Conservation (phyloP, 495 filamentous ascomycete species). For the Bryoglossum gracile region DNA sequence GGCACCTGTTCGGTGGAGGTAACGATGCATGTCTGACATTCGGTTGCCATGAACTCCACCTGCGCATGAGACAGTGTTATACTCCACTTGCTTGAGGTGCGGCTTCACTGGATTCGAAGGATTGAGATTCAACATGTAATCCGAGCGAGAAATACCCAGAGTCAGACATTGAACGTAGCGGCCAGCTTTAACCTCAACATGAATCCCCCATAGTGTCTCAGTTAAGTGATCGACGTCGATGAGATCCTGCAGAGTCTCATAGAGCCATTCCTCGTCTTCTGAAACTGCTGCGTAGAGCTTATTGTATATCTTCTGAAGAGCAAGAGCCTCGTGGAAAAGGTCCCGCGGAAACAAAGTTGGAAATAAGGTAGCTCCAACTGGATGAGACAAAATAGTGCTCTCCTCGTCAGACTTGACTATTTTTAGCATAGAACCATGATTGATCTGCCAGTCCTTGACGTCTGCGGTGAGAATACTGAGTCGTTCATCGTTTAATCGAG, state of each 20-base stretch:
- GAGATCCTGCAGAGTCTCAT: slow-evolving; percentile 72
- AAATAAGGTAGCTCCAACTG: slow-evolving; percentile 86
- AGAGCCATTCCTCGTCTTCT: slow-evolving; percentile 74
- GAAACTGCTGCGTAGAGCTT: slow-evolving; percentile 86
- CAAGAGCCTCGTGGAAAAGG: slow-evolving; percentile 71
- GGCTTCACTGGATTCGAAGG: slow-evolving; percentile 28
- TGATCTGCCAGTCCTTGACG: slow-evolving; percentile 18
- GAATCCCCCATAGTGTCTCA: slow-evolving; percentile 72
- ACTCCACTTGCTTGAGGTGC: slow-evolving; percentile 83
- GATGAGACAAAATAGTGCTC: slow-evolving; percentile 63
- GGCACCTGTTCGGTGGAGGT: slow-evolving; percentile 12
- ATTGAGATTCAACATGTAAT: slow-evolving; percentile 86
- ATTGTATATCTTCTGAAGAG: slow-evolving; percentile 76
- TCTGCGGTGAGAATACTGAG: slow-evolving; percentile 3
- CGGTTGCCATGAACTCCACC: slow-evolving; percentile 79
- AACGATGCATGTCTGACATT: slow-evolving; percentile 65
- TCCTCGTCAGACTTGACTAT: slow-evolving; percentile 3
- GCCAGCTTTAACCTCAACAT: slow-evolving; percentile 72
- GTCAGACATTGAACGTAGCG: slow-evolving; percentile 74
- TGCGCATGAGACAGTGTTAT: slow-evolving; percentile 94
- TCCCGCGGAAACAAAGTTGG: slow-evolving; percentile 76
- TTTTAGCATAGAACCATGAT: slow-evolving; percentile 16
- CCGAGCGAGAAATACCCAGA: slow-evolving; percentile 86
- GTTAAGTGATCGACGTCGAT: slow-evolving; percentile 85
- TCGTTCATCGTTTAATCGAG: slow-evolving; percentile 9